Evolutionary conservation across 306 rosid genomes (phyloP), one percentile per base, ranked within the genome.

Genomic region (Sicyos edulis): DNA sequence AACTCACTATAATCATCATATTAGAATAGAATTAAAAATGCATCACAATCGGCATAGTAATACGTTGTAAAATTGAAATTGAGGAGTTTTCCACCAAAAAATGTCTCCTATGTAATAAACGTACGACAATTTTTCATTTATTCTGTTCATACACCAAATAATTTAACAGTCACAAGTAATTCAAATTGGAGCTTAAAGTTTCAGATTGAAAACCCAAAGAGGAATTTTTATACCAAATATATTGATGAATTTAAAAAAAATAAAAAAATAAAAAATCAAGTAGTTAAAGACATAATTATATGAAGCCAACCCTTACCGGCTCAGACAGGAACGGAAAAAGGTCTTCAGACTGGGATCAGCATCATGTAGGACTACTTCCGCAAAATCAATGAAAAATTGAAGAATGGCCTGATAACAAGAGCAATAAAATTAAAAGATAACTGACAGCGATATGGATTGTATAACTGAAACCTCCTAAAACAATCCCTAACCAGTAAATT

Each of bases 351-450:
- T 88, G 72, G 97, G 89, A 88, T 93, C 98, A 71, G 95, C 97
- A 77, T 93, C 98, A 78, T 93, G 97, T 58, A 93, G 87, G 84
- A 93, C 93, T 66, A 78, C 68, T 56, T 93, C 98, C 54, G 96
- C 98, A 80, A 90, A 93, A 80, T 90, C 96, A 37, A 93, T 84
- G 81, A 79, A 93, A 88, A 93, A 93, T 76, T 90, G 98, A 85
- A 93, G 95, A 80, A 90, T 86, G 49, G 78, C 92, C 98, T 93
- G 86, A 42, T 13, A 60, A 54, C 71, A 79, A 70, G 40, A 13
- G 49, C 13, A 62, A 50, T 67, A 77, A 76, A 62, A 17, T 32
- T 15, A 78, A 63, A 58, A 71, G 54, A 71, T 11, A 34, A 61
- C 20, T 26, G 12, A 37, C 7, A 37, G 0, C 0, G 44, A 37